phyloP scores from a whole-genome alignment of 2,329 filamentous ascomycete species.

The Neoarthrinium moseri region DNA sequence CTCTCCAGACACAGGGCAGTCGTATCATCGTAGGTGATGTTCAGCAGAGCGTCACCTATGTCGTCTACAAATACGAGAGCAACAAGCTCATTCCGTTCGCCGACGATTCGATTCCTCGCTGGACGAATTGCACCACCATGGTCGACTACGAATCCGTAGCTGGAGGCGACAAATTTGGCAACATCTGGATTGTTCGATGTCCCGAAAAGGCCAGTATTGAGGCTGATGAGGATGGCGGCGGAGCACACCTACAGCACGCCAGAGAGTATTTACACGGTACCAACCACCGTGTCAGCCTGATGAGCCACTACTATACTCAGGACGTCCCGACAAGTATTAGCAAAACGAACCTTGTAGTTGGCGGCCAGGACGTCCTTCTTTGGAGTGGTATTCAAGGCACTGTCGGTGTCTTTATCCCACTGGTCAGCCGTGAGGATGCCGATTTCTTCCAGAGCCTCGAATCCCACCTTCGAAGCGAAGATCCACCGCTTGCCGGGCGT shows the following conservation, averaged over 20 bases:
- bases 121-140: conserved; percentile 90
- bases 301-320: conserved; percentile 86
- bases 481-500: conserved; percentile 83
- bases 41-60: conserved; percentile 85
- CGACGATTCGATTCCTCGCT: conserved; percentile 85
- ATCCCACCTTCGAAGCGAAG: conserved; percentile 80
- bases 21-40: conserved; percentile 88
- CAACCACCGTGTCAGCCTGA: conserved; percentile 77
- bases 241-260: conserved; percentile 87
- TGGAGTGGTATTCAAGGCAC: conserved; percentile 96
- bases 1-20: conserved; percentile 84
- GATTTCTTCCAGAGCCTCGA: conserved; percentile 98
- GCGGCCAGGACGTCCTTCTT: conserved; percentile 85
- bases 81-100: conserved; percentile 92
- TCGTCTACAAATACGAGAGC: conserved; percentile 89
- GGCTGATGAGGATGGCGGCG: conserved; percentile 88
- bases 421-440: conserved; percentile 86
- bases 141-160: conserved; percentile 96
- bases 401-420: conserved; percentile 88
- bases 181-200: conserved; percentile 88
- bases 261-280: conserved; percentile 87
- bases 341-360: conserved; percentile 86
- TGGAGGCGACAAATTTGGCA: conserved; percentile 96
- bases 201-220: conserved; percentile 83
- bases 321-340: conserved; percentile 89